Percentiles rank a stretch among this genome's conserved stretches.
phyloP scores from a whole-genome alignment of 2,329 filamentous ascomycete species.

The Aspergillus latus region DNA sequence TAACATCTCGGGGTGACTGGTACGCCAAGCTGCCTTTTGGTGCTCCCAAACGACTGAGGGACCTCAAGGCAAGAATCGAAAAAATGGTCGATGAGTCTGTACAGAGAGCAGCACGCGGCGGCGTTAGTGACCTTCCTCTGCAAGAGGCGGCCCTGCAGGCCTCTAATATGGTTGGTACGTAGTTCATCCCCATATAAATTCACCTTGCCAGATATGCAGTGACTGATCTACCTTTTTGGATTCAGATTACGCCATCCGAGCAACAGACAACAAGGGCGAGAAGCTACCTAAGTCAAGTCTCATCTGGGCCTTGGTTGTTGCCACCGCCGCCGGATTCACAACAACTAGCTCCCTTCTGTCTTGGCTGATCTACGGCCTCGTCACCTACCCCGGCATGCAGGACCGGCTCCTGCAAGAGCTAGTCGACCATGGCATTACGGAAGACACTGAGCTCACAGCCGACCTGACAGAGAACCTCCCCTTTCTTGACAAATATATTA shows the following conservation, averaged over 20 bases:
- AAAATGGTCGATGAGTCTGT: slow-evolving; percentile 27
- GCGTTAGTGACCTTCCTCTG: slow-evolving; percentile 32
- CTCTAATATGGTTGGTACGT: slow-evolving; percentile 42
- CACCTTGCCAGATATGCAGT: too few species aligned
- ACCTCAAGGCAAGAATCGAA: slow-evolving; percentile 18
- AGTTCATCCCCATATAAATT: background rate
- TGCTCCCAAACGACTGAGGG: slow-evolving; percentile 48
- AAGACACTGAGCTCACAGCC: slow-evolving; percentile 48
- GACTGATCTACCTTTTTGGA: background rate
- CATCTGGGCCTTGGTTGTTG: slow-evolving; percentile 50
- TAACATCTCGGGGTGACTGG: slow-evolving; percentile 57
- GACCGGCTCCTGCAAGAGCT: slow-evolving; percentile 60
- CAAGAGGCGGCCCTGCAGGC: slow-evolving; percentile 48
- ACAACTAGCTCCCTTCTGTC: slow-evolving; percentile 60
- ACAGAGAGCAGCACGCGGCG: slow-evolving; percentile 21
- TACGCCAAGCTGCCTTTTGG: slow-evolving; percentile 60
- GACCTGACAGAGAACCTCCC: slow-evolving; percentile 51
- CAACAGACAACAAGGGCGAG: slow-evolving; percentile 55
- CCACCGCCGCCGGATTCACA: slow-evolving; percentile 60
- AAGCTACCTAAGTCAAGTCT: slow-evolving; percentile 50
- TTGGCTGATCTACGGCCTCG: slow-evolving; percentile 58
- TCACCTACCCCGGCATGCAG: slow-evolving; percentile 57
- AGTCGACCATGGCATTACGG: slow-evolving; percentile 50
- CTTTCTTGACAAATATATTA: slow-evolving; percentile 50
- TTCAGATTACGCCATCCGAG: slow-evolving; percentile 55